Evolutionary conservation across 1,139 yeast genomes (phyloP), one percentile per base, ranked within the genome.

Genomic region (Yamadazyma atmosphaerica): DNA sequence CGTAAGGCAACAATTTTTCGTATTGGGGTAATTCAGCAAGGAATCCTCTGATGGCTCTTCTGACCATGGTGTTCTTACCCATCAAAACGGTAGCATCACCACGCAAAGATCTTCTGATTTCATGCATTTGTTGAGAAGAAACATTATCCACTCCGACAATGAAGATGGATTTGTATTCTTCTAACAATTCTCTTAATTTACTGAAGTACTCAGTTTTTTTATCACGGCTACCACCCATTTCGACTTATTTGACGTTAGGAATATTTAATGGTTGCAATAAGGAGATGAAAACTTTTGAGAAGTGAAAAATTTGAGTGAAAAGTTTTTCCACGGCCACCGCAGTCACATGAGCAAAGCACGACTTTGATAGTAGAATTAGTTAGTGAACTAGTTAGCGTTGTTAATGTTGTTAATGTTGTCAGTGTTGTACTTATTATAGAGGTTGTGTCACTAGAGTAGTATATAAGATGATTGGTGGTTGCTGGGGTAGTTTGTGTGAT

Each of bases 21-120:
- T 70, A 86, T 64, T 92, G 97, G 69, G 98, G 97, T 76, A 88
- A 81, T 70, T 90, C 98, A 62, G 84, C 41, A 60, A 90, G 70
- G 85, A 88, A 88, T 61, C 89, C 95, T 79, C 98, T 89, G 81
- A 92, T 78, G 68, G 98, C 99, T 81, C 98, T 90, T 82, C 99
- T 89, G 59, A 94, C 96, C 98, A 94, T 90, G 82, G 99, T 94
- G 96, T 92, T 92, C 87, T 92, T 92, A 82, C 99, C 99, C 98
- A 94, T 92, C 68, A 92, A 80, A 56, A 94, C 90, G 57, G 86
- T 92, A 63, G 92, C 98, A 46, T 83, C 85, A 55, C 89, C 88
- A 80, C 99, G 89, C 65, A 94, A 84, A 55, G 88, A 76, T 83
- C 86, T 89, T 85, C 99, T 90, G 79, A 89, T 83, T 82, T 92